Percentiles rank a stretch among this genome's conserved stretches.
These are phyloP conservation scores for Pseudonectria buxi DNA, from an alignment of 2,329 filamentous ascomycete species.

Conservation along the genomic window DNA sequence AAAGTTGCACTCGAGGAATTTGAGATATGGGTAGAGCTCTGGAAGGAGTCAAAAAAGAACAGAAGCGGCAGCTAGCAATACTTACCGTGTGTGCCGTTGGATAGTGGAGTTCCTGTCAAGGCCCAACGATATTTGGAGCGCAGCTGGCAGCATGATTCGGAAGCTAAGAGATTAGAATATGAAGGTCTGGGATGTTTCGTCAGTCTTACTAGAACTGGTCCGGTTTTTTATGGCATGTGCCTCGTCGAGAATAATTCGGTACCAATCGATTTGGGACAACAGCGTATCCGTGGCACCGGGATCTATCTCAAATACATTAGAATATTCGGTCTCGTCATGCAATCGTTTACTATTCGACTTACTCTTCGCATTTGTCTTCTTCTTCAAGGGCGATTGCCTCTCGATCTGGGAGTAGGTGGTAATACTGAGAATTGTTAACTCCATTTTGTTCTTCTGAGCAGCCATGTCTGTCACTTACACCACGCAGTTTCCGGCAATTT, in stretches of 20 bases:
- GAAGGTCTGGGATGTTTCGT: fast-evolving
- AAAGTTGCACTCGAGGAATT: slow-evolving; percentile 22
- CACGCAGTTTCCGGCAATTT: neutral
- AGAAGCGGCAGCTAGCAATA: neutral
- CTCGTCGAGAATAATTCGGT: slow-evolving; percentile 51
- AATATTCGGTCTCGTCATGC: no score
- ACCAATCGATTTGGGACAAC: slow-evolving; percentile 32
- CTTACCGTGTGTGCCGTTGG: slow-evolving; percentile 26
- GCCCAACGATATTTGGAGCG: slow-evolving; percentile 27
- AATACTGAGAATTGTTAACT: slow-evolving; percentile 16
- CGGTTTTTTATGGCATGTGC: slow-evolving; percentile 50
- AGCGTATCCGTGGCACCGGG: no score
- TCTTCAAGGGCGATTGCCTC: slow-evolving; percentile 8
- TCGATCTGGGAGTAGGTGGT: slow-evolving; percentile 23
- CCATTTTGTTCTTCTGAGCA: no score
- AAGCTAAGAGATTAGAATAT: slow-evolving; percentile 6
- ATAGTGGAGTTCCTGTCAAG: slow-evolving; percentile 30
- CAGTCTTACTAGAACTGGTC: slow-evolving; percentile 20
- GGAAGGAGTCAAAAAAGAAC: neutral
- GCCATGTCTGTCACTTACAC: slow-evolving; percentile 5
- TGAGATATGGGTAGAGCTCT: slow-evolving; percentile 32
- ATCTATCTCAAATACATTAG: no score
- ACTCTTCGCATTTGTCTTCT: neutral
- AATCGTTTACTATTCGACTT: slow-evolving; percentile 19
- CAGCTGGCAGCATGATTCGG: slow-evolving; percentile 19